phyloP scores from a whole-genome alignment of 208 protist genomes.

The Phytomonas sp. region DNA sequence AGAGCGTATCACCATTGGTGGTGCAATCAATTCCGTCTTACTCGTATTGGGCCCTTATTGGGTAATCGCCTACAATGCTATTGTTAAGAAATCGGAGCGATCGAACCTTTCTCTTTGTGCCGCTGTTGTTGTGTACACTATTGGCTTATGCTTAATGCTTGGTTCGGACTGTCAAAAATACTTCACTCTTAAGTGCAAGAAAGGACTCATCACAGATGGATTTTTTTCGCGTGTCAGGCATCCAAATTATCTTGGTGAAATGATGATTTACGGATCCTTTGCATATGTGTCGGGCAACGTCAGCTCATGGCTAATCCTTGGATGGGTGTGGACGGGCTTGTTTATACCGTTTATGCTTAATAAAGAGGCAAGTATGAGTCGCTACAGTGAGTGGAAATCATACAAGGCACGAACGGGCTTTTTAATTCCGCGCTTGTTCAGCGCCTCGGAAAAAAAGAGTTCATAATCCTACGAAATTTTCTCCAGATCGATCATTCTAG shows the following conservation, averaged over 20 bases:
- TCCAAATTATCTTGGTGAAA: conserved; percentile 85
- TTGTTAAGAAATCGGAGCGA: conserved; percentile 34
- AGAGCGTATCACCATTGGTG: conserved; percentile 45
- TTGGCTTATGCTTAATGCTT: conserved; percentile 70
- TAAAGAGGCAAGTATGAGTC: conserved; percentile 76
- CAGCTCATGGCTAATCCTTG: conserved; percentile 50
- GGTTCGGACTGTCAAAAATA: conserved; percentile 81
- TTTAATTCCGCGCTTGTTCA: conserved; percentile 42
- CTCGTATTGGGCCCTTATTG: conserved; percentile 75
- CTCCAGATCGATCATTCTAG: not conserved
- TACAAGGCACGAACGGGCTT: conserved; percentile 49
- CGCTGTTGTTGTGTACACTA: conserved; percentile 41
- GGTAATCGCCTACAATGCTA: conserved; percentile 75
- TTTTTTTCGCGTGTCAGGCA: conserved; percentile 75
- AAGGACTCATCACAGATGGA: conserved; percentile 74
- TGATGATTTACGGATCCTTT: conserved; percentile 85
- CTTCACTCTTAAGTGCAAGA: conserved; percentile 50
- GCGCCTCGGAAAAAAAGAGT: not conserved
- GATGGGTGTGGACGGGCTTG: conserved; percentile 49
- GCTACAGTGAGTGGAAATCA: conserved; percentile 47
- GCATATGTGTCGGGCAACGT: conserved; percentile 45
- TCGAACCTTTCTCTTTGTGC: conserved; percentile 35
- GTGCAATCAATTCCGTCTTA: conserved; percentile 27
- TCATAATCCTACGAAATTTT: not conserved
- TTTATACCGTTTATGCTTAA: conserved; percentile 72